A percentile compares a stretch with the other conserved stretches of the same genome.
These are phyloP conservation scores for Nelumbo lutea DNA, from an alignment of 164 flowering plant genomes.

Conservation along the genomic window DNA sequence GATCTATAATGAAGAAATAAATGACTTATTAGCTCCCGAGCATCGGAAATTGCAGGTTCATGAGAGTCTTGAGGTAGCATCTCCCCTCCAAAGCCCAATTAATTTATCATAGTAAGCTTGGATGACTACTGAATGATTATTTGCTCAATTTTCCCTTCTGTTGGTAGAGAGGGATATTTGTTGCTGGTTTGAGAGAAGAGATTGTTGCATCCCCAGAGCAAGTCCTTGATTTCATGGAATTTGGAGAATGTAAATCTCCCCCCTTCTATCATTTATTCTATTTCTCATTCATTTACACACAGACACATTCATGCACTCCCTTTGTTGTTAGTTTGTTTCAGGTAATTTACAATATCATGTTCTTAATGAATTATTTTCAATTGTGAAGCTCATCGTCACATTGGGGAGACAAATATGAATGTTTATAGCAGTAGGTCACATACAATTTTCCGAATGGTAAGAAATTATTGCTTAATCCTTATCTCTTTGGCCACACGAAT, in stretches of 20 bases:
- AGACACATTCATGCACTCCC: not conserved
- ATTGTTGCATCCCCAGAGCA: conserved; percentile 91
- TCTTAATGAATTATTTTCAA: conserved; percentile 1
- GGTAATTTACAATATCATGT: not conserved
- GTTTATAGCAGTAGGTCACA: conserved; percentile 90
- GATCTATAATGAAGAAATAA: conserved; percentile 93
- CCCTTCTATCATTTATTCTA: not conserved
- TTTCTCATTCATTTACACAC: not conserved
- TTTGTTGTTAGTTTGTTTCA: not conserved
- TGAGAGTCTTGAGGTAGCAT: conserved; percentile 74
- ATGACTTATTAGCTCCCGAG: conserved; percentile 90
- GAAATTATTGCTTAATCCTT: conserved; percentile 3
- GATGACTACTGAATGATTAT: not conserved
- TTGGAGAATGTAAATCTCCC: conserved; percentile 70
- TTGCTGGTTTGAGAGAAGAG: conserved; percentile 96
- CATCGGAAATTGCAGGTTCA: conserved; percentile 89
- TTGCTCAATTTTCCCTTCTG: not conserved
- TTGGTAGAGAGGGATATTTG: conserved; percentile 82
- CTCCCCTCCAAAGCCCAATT: not conserved
- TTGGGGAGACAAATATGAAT: conserved; percentile 99
- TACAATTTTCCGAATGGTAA: conserved; percentile 97
- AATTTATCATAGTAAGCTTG: conserved; percentile 1
- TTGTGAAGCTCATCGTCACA: conserved; percentile 88
- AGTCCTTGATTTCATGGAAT: conserved; percentile 82
- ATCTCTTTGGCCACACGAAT: not conserved